Base-by-base conservation (phyloP, 805 yeast genomes). In the Schizosaccharomyces cryophilus region DNA sequence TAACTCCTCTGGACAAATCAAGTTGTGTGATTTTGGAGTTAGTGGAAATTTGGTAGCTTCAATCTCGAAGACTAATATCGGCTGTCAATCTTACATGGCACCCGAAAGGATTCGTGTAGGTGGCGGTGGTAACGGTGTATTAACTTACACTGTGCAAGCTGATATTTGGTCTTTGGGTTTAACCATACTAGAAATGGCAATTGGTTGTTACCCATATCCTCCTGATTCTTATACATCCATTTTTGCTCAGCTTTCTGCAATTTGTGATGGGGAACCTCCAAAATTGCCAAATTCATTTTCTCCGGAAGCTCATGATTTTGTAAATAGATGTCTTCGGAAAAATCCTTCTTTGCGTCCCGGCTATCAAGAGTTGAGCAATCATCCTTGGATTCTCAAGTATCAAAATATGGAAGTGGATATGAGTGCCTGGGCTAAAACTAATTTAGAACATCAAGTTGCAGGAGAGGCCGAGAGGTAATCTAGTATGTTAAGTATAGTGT, bases 11-110 rank as follows among this genome's bases (percentile, higher is more conserved):
- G 98, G 98, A n/a, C 82, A 84, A 63, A 85, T 90, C 45, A 90
- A 90, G 70, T 74, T 90, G 35, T 87, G 96, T 74, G 98, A 90
- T 73, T 90, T 90, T 71, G 98, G 98, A 61, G 98, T 90, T 26
- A 80, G 88, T 61, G 97, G 97, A 21, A 90, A 90, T 68, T 74
- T 90, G 64, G 97, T 93, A 26, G 95, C 96, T 1, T 87, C 95
- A 0, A 76, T 90, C 66, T 97, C 97, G 17, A 82, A 87, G 67
- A 90, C 98, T 0, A 90, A 93, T 67, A 87, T 90, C 65, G 98
- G 98, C 4, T 90, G 98, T 72, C 98, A 93, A 72, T 85, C 95
- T 0, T 90, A 90, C 71, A 93, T 93, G 97, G 97, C 97, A 0
- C 98, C 98, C 0, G 98, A 90, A 70, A 79, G 98, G 68, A 93